These are phyloP conservation scores for Globisporangium echinulatum DNA, from an alignment of 352 stramenopile species.

Conservation along the genomic window DNA sequence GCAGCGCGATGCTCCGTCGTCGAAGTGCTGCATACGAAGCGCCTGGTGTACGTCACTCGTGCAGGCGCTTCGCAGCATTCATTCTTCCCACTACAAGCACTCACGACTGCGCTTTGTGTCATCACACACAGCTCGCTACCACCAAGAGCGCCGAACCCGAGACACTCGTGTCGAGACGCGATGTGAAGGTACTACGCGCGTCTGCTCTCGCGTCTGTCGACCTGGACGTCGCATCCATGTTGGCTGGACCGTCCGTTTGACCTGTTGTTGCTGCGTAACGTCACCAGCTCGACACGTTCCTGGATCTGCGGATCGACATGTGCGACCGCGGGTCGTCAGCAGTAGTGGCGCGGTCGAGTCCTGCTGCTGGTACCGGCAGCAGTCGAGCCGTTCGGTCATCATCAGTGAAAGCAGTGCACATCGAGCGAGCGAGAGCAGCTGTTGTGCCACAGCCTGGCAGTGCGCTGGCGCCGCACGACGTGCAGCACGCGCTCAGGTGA, in stretches of 20 bases:
- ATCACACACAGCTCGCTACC: too few relatives aligned
- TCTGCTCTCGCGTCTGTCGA: neutral
- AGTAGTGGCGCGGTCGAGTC: neutral
- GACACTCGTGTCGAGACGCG: slow-evolving; percentile 2
- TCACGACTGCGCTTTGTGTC: neutral
- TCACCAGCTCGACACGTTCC: slow-evolving; percentile 14
- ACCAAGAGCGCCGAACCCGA: slow-evolving; percentile 2
- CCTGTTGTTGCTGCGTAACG: neutral
- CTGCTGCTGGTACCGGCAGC: neutral
- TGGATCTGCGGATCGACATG: slow-evolving; percentile 28
- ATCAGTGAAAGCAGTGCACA: slow-evolving; percentile 6
- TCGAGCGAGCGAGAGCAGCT: slow-evolving; percentile 3
- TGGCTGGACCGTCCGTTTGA: neutral
- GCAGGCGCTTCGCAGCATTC: neutral
- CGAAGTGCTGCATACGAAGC: slow-evolving; percentile 11
- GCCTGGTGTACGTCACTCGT: slow-evolving; percentile 2
- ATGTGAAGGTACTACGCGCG: slow-evolving; percentile 5
- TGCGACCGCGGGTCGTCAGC: slow-evolving; percentile 7
- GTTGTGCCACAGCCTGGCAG: neutral
- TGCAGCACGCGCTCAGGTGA: slow-evolving; percentile 22
- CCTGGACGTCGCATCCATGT: neutral
- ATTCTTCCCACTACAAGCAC: neutral
- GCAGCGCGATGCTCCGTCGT: slow-evolving; percentile 5
- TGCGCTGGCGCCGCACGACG: slow-evolving; percentile 15
- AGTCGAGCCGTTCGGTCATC: neutral